These are phyloP conservation scores for Dioscorea zingiberensis DNA, from an alignment of 106 monocot genomes.

Conservation along the genomic window DNA sequence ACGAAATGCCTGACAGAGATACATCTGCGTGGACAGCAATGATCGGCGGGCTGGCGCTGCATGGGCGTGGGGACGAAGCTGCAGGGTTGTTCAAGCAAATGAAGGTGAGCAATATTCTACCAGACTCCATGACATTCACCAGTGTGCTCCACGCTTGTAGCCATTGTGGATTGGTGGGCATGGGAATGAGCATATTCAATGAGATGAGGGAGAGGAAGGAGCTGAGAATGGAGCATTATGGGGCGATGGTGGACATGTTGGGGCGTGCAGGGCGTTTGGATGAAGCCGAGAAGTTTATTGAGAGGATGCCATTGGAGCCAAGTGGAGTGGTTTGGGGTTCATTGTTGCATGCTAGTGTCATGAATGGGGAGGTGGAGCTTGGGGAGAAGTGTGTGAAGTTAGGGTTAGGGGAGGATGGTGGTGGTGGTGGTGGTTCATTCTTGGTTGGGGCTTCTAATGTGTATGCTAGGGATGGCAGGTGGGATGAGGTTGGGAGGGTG, in stretches of 20 bases:
- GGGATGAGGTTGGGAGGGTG: conserved; percentile 3
- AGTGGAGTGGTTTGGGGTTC: conserved; percentile 21
- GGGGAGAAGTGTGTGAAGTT: conserved; percentile 1
- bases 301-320: conserved; percentile 21
- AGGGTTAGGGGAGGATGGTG: background rate
- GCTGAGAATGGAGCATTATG: conserved; percentile 35
- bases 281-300: conserved; percentile 10
- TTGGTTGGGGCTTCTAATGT: conserved; percentile 15
- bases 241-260: conserved; percentile 25
- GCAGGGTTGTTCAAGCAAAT: conserved; percentile 14
- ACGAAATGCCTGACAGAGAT: conserved; percentile 7
- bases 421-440: conserved; percentile 11
- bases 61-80: conserved; percentile 24
- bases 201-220: conserved; percentile 5
- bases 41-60: conserved; percentile 29
- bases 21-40: conserved; percentile 31
- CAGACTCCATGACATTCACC: conserved; percentile 16
- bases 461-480: background rate
- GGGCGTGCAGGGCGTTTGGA: conserved; percentile 18
- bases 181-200: conserved; percentile 12
- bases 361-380: background rate
- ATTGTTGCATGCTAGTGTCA: conserved; percentile 14
- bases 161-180: conserved; percentile 11
- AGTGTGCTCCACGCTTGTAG: conserved; percentile 19
- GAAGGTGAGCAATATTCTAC: background rate